Evolutionary conservation across 139 green algal genomes (phyloP).

Genomic region (Chlorella sorokiniana): DNA sequence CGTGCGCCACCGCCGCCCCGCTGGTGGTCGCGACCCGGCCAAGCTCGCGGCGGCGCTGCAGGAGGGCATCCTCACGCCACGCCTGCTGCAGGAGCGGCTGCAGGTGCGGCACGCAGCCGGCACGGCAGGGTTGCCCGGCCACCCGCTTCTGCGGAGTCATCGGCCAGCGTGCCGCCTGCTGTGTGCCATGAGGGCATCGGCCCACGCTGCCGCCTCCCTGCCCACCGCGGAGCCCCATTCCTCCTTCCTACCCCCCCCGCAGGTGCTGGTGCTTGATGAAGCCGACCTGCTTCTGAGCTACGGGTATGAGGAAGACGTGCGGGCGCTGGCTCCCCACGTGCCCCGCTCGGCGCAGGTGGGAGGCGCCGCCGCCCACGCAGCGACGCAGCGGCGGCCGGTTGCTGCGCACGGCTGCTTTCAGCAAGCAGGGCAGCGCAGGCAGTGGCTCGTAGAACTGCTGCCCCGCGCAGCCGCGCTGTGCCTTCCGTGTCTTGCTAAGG

Average conservation of each 20-base stretch:
- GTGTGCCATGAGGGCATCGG: background rate
- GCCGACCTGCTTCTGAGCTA: conserved; percentile 94
- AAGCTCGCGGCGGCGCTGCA: conserved; percentile 55
- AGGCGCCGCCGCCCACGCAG: no score
- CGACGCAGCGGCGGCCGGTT: no score
- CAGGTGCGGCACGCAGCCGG: conserved; percentile 28
- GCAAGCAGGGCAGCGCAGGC: no score
- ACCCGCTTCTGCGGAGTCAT: no score
- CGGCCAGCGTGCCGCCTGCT: background rate
- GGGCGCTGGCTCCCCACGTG: conserved; percentile 61
- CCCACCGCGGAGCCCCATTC: no score
- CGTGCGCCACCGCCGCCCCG: conserved; percentile 59
- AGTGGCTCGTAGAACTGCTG: no score
- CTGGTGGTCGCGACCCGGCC: conserved; percentile 84
- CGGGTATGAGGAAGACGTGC: conserved; percentile 88
- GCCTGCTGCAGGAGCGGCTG: conserved; percentile 45
- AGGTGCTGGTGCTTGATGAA: conserved; percentile 92
- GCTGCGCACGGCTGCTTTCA: no score
- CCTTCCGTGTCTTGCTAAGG: no score
- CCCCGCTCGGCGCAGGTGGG: conserved; percentile 12
- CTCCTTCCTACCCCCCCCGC: conserved; percentile 26
- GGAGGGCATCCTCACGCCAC: conserved; percentile 55
- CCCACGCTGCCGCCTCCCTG: no score
- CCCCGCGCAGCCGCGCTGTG: no score
- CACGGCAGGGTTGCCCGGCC: background rate